Conservation (phyloP, 768 basidiomycete species). For the Suillus plorans region DNA sequence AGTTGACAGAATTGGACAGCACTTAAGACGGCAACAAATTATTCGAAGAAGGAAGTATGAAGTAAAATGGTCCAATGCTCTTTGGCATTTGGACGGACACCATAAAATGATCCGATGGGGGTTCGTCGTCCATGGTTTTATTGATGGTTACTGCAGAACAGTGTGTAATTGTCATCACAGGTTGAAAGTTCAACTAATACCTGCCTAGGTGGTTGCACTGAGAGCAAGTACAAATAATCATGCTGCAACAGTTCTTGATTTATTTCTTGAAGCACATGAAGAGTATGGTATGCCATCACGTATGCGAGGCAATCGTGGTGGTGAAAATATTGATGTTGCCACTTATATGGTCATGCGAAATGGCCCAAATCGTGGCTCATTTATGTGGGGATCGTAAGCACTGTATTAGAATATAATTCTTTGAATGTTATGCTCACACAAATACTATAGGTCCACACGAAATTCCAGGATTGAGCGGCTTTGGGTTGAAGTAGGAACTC, state of each 20-base stretch:
- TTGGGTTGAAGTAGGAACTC: conserved; percentile 42
- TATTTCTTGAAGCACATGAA: conserved; percentile 19
- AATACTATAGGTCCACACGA: conserved; percentile 28
- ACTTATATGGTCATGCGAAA: conserved; percentile 25
- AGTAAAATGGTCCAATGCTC: conserved; percentile 12
- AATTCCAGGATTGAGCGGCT: conserved; percentile 46
- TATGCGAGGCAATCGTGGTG: conserved; percentile 28
- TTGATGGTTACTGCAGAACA: conserved; percentile 29
- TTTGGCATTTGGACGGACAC: conserved; percentile 27
- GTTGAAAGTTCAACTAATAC: too few species aligned
- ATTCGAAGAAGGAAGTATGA: conserved; percentile 11
- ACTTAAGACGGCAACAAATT: background rate
- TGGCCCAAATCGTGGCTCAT: conserved; percentile 23
- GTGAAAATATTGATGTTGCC: conserved; percentile 29
- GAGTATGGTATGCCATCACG: conserved; percentile 21
- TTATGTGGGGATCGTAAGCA: conserved; percentile 29
- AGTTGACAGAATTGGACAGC: conserved; percentile 10
- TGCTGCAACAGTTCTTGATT: conserved; percentile 21
- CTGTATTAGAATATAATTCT: background rate
- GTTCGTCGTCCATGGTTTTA: conserved; percentile 24
- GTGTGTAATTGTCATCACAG: conserved; percentile 11
- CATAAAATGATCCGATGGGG: conserved; percentile 26
- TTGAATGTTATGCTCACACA: background rate
- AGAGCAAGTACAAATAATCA: conserved; percentile 25
- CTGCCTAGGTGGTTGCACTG: conserved; percentile 18